Conservation (phyloP, 768 basidiomycete genomes). For the Pisolithus marmoratus region DNA sequence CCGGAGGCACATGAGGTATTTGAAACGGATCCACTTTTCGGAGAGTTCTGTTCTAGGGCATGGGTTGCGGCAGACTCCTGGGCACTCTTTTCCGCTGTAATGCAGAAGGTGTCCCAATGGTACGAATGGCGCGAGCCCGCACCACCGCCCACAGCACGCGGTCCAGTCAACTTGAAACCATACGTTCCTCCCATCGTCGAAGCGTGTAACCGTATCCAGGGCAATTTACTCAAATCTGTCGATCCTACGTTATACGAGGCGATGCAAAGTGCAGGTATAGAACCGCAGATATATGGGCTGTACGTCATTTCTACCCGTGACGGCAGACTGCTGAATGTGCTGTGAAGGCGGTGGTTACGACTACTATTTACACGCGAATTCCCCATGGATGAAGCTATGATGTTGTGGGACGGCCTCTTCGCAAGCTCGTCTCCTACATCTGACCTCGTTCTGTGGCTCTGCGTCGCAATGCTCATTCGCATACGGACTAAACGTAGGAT, state of each 20-base stretch:
- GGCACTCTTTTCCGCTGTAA: conserved; percentile 73
- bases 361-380: conserved; percentile 93
- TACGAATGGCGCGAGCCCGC: conserved; percentile 60
- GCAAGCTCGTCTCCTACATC: conserved; percentile 72
- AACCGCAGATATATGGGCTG: conserved; percentile 97
- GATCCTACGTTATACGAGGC: conserved; percentile 76
- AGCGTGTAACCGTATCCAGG: conserved; percentile 77
- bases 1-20: conserved; percentile 23
- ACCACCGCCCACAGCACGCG: conserved; percentile 28
- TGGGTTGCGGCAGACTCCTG: conserved; percentile 87
- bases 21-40: conserved; percentile 34
- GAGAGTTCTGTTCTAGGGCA: conserved; percentile 56
- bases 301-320: conserved; percentile 35
- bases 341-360: conserved; percentile 81
- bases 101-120: conserved; percentile 78
- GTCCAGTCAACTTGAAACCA: conserved; percentile 45
- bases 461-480: conserved; percentile 91
- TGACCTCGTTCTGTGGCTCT: conserved; percentile 78
- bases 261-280: conserved; percentile 77
- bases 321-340: conserved; percentile 8
- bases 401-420: conserved; percentile 95
- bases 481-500: conserved; percentile 81
- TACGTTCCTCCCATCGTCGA: conserved; percentile 83
- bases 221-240: conserved; percentile 60
- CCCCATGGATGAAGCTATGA: conserved; percentile 70